Percentiles rank a stretch among this genome's conserved stretches.
phyloP scores from a whole-genome alignment of 2,329 filamentous ascomycete species.

The Aspergillus neotritici region DNA sequence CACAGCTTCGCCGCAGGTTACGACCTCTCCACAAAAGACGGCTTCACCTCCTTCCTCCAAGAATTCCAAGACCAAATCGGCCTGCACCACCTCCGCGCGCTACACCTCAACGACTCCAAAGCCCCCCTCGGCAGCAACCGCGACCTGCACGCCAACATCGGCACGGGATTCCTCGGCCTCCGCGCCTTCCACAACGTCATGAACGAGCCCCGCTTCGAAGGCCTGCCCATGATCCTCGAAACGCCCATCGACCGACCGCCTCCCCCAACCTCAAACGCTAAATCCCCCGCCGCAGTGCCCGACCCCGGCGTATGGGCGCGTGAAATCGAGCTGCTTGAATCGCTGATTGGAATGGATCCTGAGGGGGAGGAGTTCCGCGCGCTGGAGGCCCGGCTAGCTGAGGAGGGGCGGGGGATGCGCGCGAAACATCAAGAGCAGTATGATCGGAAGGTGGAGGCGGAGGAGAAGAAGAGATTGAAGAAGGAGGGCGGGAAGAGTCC shows the following conservation, averaged over 20 bases:
- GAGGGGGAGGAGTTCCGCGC: conserved; percentile 66
- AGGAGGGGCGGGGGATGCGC: conserved; percentile 64
- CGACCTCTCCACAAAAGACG: conserved; percentile 69
- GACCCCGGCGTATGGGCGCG: conserved; percentile 82
- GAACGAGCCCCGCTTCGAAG: conserved; percentile 70
- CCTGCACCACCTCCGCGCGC: conserved; percentile 69
- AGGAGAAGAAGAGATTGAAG: conserved; percentile 41
- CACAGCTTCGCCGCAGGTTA: conserved; percentile 94
- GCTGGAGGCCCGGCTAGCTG: conserved; percentile 61
- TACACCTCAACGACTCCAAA: conserved; percentile 95
- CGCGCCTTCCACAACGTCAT: conserved; percentile 86
- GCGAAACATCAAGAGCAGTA: conserved; percentile 72
- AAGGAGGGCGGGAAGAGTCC: conserved; percentile 45
- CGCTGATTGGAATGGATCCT: conserved; percentile 74
- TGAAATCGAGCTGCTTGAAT: conserved; percentile 92
- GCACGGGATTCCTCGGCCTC: conserved; percentile 86
- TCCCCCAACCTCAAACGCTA: conserved; percentile 25
- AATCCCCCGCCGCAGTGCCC: conserved; percentile 46
- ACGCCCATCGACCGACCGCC: conserved; percentile 79
- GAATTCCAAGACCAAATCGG: conserved; percentile 76
- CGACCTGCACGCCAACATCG: conserved; percentile 93
- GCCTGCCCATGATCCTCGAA: conserved; percentile 86
- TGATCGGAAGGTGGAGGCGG: conserved; percentile 64
- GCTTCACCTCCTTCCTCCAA: conserved; percentile 67
- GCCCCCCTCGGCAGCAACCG: conserved; percentile 74